Base-by-base conservation (phyloP, 352 stramenopile species). In the Globisporangium abappressorium region DNA sequence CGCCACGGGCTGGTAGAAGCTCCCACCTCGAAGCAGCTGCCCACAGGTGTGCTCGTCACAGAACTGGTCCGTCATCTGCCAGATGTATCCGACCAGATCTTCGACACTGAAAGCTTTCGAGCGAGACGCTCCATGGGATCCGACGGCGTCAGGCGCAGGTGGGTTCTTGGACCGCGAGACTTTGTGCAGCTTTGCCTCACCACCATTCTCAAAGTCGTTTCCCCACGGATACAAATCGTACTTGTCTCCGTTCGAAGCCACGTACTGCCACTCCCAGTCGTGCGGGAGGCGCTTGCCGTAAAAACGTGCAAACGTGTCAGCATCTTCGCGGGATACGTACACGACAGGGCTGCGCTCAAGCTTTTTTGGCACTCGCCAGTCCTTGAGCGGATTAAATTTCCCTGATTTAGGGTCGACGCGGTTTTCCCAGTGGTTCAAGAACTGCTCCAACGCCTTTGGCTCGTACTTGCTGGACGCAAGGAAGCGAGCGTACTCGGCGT, bases 221-320 rank as follows among this genome's bases (percentile, higher is more conserved):
- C 79, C 82, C 85, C 87, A 96, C 9, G 89, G 87, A 43, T 81
- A 93, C 6, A 64, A 34, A 36, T 74, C 72, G 64, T 92, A 90
- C 30, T 74, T 65, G 1, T 83, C 69, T 20, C 84, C 85, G 53
- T 94, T 94, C 2, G 81, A 89, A n/a, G 72, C 82, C 2, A 94
- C 84, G 66, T 89, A 95, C 73, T 96, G 89, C 89, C 86, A 95
- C 62, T 96, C 89, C 84, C 85, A 94, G 67, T 93, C 84, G 49
- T 92, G 84, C 2, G 85, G 83, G 36, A 96, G 75, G 0, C 89
- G 80, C 65, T 93, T 91, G 5, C 78, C 74, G 71, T 95, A 83
- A 47, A 85, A 95, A 20, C 57, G 57, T 2, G 85, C 86, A 53
- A 84, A 96, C 4, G 84, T 81, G 8, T 78, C 72, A 11, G 89